These are phyloP conservation scores for Podospora conica DNA, from an alignment of 495 filamentous ascomycete species.

Conservation along the genomic window DNA sequence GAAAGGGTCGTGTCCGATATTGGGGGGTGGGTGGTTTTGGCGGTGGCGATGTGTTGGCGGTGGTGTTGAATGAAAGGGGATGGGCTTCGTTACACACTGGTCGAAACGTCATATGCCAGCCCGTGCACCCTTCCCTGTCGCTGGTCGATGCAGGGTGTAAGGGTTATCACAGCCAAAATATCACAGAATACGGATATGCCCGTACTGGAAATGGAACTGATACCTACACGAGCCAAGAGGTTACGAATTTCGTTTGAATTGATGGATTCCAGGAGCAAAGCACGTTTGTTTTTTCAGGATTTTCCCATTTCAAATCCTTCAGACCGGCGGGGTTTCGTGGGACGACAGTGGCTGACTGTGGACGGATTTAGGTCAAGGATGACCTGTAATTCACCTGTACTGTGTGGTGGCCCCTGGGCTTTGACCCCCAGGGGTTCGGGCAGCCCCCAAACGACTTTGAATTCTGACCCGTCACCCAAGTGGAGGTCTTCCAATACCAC, in stretches of 20 bases:
- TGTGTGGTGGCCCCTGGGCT: background rate
- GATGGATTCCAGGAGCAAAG: too few species aligned
- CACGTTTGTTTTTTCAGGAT: background rate
- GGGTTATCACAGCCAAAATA: background rate
- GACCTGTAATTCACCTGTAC: background rate
- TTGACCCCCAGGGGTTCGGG: too few species aligned
- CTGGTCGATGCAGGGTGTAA: background rate
- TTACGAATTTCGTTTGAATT: background rate
- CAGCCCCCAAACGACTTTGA: background rate
- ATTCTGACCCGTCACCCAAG: background rate
- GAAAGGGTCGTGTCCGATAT: background rate
- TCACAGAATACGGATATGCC: background rate
- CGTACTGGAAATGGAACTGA: background rate
- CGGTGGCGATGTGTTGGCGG: background rate
- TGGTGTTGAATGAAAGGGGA: constrained; percentile 11
- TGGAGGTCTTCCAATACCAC: background rate
- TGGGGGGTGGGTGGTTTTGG: background rate
- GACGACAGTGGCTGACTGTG: background rate
- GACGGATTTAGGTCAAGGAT: background rate
- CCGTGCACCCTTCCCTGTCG: background rate
- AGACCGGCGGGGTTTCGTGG: background rate
- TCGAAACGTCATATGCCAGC: constrained; percentile 12
- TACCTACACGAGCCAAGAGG: background rate
- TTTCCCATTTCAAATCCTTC: background rate
- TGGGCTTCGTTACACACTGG: background rate